These are phyloP conservation scores for Backusella macrospora DNA, from an alignment of 192 early-diverging fungal genomes.

Conservation along the genomic window DNA sequence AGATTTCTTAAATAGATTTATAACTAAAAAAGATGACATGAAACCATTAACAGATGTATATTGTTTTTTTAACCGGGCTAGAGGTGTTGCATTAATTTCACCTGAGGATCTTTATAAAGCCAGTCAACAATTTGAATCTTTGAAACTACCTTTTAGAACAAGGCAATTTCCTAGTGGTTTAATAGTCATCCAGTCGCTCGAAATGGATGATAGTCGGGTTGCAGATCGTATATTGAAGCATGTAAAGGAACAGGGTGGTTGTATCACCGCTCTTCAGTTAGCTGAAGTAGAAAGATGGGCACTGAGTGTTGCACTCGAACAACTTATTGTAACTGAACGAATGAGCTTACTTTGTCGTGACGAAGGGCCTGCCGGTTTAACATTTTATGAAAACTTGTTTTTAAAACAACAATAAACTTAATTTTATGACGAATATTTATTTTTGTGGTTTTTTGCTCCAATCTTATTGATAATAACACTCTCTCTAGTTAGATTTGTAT, in stretches of 20 bases:
- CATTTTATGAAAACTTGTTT: constrained; percentile 82
- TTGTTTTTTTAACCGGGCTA: constrained; percentile 93
- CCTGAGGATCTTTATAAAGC: constrained; percentile 91
- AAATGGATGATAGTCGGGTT: constrained; percentile 69
- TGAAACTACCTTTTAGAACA: constrained; percentile 75
- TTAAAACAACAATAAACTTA: constrained; percentile 6
- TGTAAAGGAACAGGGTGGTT: constrained; percentile 49
- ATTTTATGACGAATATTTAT: neutral
- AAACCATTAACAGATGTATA: constrained; percentile 89
- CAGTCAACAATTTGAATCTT: constrained; percentile 64
- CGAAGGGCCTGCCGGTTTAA: constrained; percentile 81
- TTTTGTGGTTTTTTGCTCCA: too few relatives aligned
- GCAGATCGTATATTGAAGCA: constrained; percentile 58
- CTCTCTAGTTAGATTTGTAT: too few relatives aligned
- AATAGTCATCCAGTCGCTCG: constrained; percentile 69
- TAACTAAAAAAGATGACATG: constrained; percentile 68
- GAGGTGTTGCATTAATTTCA: constrained; percentile 89
- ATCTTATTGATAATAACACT: too few relatives aligned
- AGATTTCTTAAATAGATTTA: constrained; percentile 75
- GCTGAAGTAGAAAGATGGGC: constrained; percentile 64
- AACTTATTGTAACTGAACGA: constrained; percentile 79
- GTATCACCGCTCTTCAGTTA: constrained; percentile 72
- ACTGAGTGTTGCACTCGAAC: constrained; percentile 64
- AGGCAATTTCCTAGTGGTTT: constrained; percentile 83
- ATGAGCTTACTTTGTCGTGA: constrained; percentile 85